These are phyloP conservation scores for Leucosporidium scottii DNA, from an alignment of 768 basidiomycete species.

Conservation along the genomic window DNA sequence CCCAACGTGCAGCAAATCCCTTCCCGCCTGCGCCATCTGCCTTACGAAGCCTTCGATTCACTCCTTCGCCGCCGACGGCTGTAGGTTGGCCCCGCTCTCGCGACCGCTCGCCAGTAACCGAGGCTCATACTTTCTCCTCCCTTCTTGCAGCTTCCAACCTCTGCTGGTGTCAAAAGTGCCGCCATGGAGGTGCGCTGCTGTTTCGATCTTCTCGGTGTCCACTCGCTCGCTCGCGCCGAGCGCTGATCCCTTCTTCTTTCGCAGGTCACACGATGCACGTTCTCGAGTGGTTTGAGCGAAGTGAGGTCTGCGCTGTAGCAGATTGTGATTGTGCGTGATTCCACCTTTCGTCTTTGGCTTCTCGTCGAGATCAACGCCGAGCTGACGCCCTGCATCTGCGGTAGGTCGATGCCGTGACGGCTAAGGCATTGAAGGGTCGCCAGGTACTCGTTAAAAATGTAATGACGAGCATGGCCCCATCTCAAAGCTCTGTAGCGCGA, in stretches of 20 bases:
- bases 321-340: slow-evolving; percentile 3
- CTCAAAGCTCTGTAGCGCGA: too few relatives aligned
- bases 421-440: too few relatives aligned
- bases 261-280: slow-evolving; percentile 22
- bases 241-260: neutral
- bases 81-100: slow-evolving; percentile 2
- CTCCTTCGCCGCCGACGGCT: slow-evolving; percentile 21
- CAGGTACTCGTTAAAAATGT: too few relatives aligned
- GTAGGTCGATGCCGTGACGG: too few relatives aligned
- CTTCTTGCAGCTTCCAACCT: slow-evolving; percentile 13
- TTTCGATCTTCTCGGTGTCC: neutral
- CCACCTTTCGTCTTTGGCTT: too few relatives aligned
- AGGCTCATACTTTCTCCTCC: too few relatives aligned
- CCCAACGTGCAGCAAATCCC: slow-evolving; percentile 29
- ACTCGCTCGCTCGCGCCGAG: neutral
- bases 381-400: too few relatives aligned
- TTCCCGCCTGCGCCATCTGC: slow-evolving; percentile 30
- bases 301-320: neutral
- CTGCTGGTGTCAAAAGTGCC: slow-evolving; percentile 25
- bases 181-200: slow-evolving; percentile 15
- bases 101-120: neutral
- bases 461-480: too few relatives aligned
- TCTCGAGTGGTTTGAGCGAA: slow-evolving; percentile 31
- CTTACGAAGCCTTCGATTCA: slow-evolving; percentile 19
- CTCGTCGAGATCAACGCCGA: too few relatives aligned